Conservation (phyloP, 1,284 basidiomycete species). For the Boletus semigastroideus region DNA sequence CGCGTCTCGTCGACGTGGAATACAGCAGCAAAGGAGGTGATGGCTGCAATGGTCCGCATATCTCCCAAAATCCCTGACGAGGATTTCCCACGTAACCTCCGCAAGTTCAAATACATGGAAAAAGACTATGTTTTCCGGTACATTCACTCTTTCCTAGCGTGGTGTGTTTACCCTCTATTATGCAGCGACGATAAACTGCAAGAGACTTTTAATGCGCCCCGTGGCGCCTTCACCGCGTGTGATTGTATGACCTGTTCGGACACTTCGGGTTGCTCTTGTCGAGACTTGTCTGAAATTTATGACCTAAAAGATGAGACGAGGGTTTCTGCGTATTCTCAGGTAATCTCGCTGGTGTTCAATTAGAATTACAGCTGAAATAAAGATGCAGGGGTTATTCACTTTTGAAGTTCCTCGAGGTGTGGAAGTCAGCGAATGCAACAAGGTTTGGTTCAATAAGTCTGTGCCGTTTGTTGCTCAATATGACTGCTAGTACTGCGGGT, state of each 20-base stretch:
- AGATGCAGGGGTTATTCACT: conserved; percentile 46
- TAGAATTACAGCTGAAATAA: not conserved
- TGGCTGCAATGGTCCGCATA: conserved; percentile 47
- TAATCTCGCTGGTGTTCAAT: conserved; percentile 23
- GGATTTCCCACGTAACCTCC: conserved; percentile 41
- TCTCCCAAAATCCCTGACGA: conserved; percentile 49
- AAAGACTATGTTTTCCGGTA: conserved; percentile 47
- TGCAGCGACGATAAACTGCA: conserved; percentile 20
- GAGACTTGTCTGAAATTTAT: conserved; percentile 28
- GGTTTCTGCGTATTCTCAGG: conserved; percentile 43
- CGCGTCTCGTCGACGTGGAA: conserved; percentile 44
- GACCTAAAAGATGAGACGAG: conserved; percentile 16
- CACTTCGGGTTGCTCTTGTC: conserved; percentile 33
- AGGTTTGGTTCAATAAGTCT: conserved; percentile 34
- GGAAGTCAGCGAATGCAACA: conserved; percentile 63
- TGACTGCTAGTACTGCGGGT: conserved; percentile 43
- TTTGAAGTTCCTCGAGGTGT: conserved; percentile 43
- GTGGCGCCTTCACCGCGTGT: conserved; percentile 30
- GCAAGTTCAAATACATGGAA: conserved; percentile 53
- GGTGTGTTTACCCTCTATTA: conserved; percentile 6
- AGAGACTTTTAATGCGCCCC: conserved; percentile 22
- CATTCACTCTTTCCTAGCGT: not conserved
- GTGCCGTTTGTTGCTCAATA: not conserved
- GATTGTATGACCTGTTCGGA: conserved; percentile 34
- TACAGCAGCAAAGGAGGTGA: conserved; percentile 31